These are phyloP conservation scores for Plectosphaerella cucumerina DNA, from an alignment of 2,329 filamentous ascomycete genomes.

Conservation along the genomic window DNA sequence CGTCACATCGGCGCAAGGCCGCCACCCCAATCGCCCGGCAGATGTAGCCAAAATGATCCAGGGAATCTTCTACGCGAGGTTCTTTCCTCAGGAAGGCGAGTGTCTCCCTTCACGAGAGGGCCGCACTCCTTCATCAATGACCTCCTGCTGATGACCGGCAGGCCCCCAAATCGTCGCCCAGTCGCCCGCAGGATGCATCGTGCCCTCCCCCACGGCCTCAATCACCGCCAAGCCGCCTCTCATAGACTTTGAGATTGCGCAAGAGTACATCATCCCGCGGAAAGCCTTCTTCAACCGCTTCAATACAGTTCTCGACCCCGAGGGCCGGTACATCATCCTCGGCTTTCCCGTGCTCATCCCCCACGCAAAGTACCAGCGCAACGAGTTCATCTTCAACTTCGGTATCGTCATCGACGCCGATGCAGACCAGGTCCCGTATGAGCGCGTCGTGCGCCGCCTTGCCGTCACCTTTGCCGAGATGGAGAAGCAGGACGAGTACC, in stretches of 20 bases:
- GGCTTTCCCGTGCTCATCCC: constrained; percentile 87
- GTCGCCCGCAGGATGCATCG: constrained; percentile 59
- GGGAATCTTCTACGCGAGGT: constrained; percentile 67
- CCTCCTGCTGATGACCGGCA: constrained; percentile 18
- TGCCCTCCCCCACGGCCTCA: constrained; percentile 25
- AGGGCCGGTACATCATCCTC: constrained; percentile 69
- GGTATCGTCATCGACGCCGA: constrained; percentile 70
- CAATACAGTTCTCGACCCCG: constrained; percentile 71
- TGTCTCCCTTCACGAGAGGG: too few species aligned
- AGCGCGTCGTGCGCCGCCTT: constrained; percentile 79
- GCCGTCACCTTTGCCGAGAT: constrained; percentile 82
- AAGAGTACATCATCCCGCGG: constrained; percentile 89
- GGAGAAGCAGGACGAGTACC: constrained; percentile 85
- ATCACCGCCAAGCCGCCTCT: constrained; percentile 52
- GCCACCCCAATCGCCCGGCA: not conserved
- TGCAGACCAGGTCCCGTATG: constrained; percentile 71
- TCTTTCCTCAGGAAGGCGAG: constrained; percentile 61
- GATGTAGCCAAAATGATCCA: constrained; percentile 51
- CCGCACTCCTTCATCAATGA: not conserved
- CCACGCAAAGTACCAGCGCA: constrained; percentile 77
- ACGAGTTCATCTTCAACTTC: constrained; percentile 99
- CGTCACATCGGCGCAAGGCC: too few species aligned
- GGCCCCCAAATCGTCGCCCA: constrained; percentile 61
- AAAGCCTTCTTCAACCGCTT: constrained; percentile 94
- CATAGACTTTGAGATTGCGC: constrained; percentile 80